Conservation (phyloP, 257 asterid genomes). For the Capsicum pubescens region DNA sequence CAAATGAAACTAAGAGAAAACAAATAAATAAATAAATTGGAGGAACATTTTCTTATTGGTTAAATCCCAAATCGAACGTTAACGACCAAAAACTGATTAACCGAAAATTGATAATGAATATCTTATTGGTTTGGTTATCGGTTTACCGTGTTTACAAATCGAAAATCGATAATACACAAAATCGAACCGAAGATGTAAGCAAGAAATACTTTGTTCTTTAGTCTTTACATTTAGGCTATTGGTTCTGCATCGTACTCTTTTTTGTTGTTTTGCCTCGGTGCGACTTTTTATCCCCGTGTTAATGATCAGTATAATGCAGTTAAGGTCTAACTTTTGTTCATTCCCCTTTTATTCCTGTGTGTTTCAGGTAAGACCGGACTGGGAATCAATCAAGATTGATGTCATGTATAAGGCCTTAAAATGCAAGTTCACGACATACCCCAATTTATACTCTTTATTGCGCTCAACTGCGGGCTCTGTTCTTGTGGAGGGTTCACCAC, state of each 20-base stretch:
- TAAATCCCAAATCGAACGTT: too few relatives aligned
- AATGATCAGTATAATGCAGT: not conserved
- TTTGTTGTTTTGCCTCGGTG: not conserved
- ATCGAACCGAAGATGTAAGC: not conserved
- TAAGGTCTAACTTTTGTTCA: not conserved
- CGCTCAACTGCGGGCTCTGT: constrained; percentile 84
- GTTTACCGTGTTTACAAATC: too few relatives aligned
- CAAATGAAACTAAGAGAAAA: too few relatives aligned
- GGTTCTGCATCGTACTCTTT: not conserved
- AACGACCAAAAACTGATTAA: too few relatives aligned
- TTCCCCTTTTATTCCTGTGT: not conserved
- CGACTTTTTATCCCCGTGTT: not conserved
- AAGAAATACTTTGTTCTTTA: not conserved
- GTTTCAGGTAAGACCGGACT: constrained; percentile 76
- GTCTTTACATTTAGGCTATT: not conserved
- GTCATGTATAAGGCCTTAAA: constrained; percentile 80
- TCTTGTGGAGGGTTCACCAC: constrained; percentile 94
- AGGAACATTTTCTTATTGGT: too few relatives aligned
- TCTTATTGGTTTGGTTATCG: too few relatives aligned
- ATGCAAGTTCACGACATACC: constrained; percentile 74
- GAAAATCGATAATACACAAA: too few relatives aligned
- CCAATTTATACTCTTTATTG: constrained; percentile 68
- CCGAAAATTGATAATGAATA: too few relatives aligned
- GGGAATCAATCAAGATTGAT: constrained; percentile 77
- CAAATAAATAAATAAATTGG: too few relatives aligned